phyloP scores from a whole-genome alignment of 73 alveolate genomes.

The Tetrahymena thermophila region DNA sequence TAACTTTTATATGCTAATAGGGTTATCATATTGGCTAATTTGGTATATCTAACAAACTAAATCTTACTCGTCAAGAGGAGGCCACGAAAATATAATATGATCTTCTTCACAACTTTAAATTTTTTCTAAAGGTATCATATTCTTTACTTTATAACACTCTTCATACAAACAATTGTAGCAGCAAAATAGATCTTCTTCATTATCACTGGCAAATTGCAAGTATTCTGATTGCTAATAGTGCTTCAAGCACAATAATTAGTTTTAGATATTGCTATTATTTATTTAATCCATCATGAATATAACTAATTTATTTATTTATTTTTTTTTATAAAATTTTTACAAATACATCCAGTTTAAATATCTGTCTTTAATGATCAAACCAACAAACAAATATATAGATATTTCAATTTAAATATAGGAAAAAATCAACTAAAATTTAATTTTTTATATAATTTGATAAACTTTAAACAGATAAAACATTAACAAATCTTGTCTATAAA shows the following conservation, averaged over 20 bases:
- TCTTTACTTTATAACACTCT: not conserved
- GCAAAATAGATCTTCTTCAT: not conserved
- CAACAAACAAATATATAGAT: no score
- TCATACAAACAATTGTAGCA: not conserved
- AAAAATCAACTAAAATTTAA: no score
- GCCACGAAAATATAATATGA: not conserved
- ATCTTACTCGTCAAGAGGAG: not conserved
- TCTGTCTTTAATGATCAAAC: no score
- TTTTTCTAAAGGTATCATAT: not conserved
- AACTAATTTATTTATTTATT: no score
- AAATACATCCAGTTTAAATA: no score
- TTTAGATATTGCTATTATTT: not conserved
- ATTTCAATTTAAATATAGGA: no score
- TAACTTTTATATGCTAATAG: not conserved
- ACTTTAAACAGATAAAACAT: no score
- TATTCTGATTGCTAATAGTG: not conserved
- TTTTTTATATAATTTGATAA: no score
- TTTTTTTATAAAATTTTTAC: no score
- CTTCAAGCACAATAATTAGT: not conserved
- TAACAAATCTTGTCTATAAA: no score
- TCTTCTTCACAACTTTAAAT: not conserved
- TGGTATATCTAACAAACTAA: not conserved
- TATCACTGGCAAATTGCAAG: not conserved
- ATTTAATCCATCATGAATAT: not conserved
- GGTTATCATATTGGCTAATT: not conserved